Evolutionary conservation across 2,329 filamentous ascomycete species (phyloP), one percentile per base, ranked within the genome.

Genomic region (Cordyceps sp.): DNA sequence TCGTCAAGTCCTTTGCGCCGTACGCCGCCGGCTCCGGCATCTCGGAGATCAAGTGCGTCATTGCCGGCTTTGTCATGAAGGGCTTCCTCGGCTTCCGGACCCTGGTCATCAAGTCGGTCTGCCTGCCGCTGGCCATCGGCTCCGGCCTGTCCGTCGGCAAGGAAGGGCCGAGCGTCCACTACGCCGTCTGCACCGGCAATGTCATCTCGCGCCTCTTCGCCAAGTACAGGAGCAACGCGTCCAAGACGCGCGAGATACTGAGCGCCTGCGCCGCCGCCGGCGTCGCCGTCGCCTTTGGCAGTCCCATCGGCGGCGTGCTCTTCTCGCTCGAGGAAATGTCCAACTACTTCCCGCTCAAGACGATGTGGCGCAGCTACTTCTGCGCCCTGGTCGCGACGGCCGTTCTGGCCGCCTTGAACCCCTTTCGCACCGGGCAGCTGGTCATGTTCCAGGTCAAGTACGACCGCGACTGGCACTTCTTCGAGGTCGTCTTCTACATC

Each of bases 361-460:
- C 90, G 1, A 73, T 98, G 57, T 96, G 90, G 90, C 72, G 90
- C 44, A 94, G 85, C 51, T 98, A 96, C 53, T 96, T 98, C 53
- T 98, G 90, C 55, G 90, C 90, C 20, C 59, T 98, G 40, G 88
- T 98, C 5, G 90, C 86, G 5, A 96, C 90, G 1, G 84, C 85
- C 31, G 84, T 93, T 13, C 60, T 98, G 25, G 79, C 90, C 18
- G 83, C 82, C 36, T 93, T 98, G 83, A 98, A 98, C 45, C 90
- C 90, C 16, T 98, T 98, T 57, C 67, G 90, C 32, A 96, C 90
- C 0, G 90, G 90, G 15, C 90, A 98, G 50, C 68, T 98, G 26
- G 90, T 98, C 70, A 96, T 98, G 88, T 98, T 98, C 55, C 86
- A 93, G 46, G 88, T 98, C 46, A 74, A 75, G 45, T 98, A 98